Conservation (phyloP, 768 basidiomycete genomes). For the Psilocybe cubensis region DNA sequence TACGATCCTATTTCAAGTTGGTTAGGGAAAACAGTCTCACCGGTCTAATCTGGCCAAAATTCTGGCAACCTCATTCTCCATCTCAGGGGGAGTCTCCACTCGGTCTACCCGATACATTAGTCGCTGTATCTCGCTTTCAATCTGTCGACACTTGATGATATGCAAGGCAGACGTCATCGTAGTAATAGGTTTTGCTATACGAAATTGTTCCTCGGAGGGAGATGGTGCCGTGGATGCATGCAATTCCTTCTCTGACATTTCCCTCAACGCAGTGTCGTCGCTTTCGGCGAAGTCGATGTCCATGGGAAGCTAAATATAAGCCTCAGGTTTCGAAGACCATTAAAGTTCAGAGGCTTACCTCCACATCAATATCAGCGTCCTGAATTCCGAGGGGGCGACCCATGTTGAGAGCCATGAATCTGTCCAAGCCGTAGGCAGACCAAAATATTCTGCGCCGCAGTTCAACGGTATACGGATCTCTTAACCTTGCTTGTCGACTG, state of each 20-base stretch:
- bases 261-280: conserved; percentile 1
- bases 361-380: conserved; percentile 10
- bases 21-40: neutral
- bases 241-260: conserved; percentile 2
- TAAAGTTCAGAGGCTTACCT: neutral
- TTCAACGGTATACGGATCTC: conserved; percentile 10
- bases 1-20: neutral
- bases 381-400: conserved; percentile 10
- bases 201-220: neutral
- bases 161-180: conserved; percentile 12
- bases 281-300: conserved; percentile 7
- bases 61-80: neutral
- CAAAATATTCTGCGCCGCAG: conserved; percentile 11
- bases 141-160: conserved; percentile 10
- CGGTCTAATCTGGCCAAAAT: conserved; percentile 5
- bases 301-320: neutral
- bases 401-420: conserved; percentile 12
- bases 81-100: neutral
- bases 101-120: conserved; percentile 7
- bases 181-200: neutral
- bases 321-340: neutral
- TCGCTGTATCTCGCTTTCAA: conserved; percentile 11
- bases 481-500: conserved; percentile 4
- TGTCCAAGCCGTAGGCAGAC: conserved; percentile 8
- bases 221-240: neutral